Evolutionary conservation across 495 filamentous ascomycete genomes (phyloP), one percentile per base, ranked within the genome.

Genomic region (Hyphodiscus hymeniophilus): DNA sequence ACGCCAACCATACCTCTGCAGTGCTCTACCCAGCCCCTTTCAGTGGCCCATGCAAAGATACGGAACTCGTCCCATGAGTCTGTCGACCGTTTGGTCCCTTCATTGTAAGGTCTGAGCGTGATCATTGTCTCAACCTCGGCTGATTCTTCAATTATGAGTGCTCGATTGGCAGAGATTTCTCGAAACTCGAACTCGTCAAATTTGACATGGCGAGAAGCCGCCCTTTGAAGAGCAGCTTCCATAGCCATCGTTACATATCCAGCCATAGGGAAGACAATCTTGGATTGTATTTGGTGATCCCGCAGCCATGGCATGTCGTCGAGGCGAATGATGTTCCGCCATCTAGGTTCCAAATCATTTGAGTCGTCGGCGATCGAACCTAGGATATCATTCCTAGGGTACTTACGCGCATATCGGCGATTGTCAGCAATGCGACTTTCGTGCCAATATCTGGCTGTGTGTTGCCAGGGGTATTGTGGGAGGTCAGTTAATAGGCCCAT

Each of bases 161-260:
- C 8, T 7, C 16, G 13, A 38, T 20, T 22, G 30, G 20, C 17
- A 20, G 22, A n/a, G n/a, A n/a, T n/a, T 21, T 40, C 38, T 3
- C 38, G 38, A 15, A 40, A 18, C 12, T 20, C 7, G 12, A 21
- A 40, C 16, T 12, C 38, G 2, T 2, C 6, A 6, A 7, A 2
- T 10, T 28, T 10, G 26, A 8, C 15, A 6, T 21, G 16, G 20
- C 10, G 6, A 8, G 22, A 18, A 5, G 13, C 13, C 4, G 17
- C 34, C 54, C 53, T 65, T 34, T 73, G 73, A 0, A 57, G 45
- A 5, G 58, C 57, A 0, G 72, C 74, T 42, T 77, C 73, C 3
- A 62, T 64, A 2, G 56, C 65, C 63, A 77, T 47, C 42, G 65
- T 62, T 12, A 74, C 45, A 35, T 72, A 76, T n/a, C 48, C 48